These are phyloP conservation scores for Hypomyces rosellus DNA, from an alignment of 2,329 filamentous ascomycete species.

Conservation along the genomic window DNA sequence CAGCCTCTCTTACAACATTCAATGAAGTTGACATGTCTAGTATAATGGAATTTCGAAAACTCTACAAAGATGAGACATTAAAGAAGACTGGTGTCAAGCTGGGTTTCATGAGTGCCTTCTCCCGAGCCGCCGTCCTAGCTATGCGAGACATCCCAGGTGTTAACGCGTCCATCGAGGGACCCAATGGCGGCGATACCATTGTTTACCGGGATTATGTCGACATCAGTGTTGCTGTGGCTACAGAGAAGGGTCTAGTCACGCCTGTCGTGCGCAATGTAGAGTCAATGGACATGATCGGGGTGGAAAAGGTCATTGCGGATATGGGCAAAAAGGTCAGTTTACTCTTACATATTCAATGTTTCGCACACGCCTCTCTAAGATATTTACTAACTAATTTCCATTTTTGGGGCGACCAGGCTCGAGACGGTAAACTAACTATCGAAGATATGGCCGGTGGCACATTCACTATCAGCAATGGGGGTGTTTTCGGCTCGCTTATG, in stretches of 20 bases:
- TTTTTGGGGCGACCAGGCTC: constrained; percentile 52
- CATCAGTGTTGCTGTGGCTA: constrained; percentile 93
- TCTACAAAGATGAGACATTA: constrained; percentile 92
- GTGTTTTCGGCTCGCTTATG: constrained; percentile 95
- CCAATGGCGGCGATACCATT: constrained; percentile 91
- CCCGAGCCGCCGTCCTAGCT: constrained; percentile 79
- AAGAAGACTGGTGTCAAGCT: constrained; percentile 97
- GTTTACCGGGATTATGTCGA: constrained; percentile 98
- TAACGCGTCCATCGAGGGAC: constrained; percentile 95
- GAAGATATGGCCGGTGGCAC: constrained; percentile 99
- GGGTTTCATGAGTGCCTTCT: constrained; percentile 99
- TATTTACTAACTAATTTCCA: background rate
- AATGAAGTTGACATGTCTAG: constrained; percentile 99
- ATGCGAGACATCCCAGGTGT: constrained; percentile 93
- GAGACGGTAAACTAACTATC: constrained; percentile 93
- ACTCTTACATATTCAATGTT: background rate
- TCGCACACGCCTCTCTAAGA: background rate
- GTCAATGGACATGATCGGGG: constrained; percentile 76
- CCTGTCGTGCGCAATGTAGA: constrained; percentile 94
- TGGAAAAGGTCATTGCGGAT: constrained; percentile 87
- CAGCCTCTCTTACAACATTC: constrained; percentile 94
- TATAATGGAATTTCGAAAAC: constrained; percentile 92
- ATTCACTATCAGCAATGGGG: constrained; percentile 96
- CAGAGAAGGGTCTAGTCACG: constrained; percentile 94
- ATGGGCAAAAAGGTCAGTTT: constrained; percentile 81